phyloP scores from a whole-genome alignment of 192 early-diverging fungal species.

The Jimgerdemannia lactiflua region DNA sequence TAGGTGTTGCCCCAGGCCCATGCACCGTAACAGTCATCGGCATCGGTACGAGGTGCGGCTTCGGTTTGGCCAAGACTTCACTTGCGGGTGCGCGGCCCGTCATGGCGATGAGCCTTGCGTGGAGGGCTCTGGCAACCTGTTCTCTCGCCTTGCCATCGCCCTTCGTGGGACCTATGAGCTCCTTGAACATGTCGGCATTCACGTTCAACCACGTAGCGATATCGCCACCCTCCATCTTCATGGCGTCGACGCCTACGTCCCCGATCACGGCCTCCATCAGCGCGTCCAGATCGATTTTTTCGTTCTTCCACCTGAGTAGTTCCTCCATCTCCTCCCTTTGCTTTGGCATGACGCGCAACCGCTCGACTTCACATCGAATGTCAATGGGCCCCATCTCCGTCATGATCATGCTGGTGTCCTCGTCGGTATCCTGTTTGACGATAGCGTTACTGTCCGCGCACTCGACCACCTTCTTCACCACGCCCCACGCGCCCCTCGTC shows the following conservation, averaged over 20 bases:
- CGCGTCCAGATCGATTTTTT: constrained; percentile 16
- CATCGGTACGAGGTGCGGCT: no score
- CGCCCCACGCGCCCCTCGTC: no score
- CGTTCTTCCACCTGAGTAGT: constrained; percentile 5
- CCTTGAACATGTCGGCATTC: neutral
- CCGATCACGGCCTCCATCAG: neutral
- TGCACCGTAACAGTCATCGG: no score
- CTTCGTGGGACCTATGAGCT: neutral
- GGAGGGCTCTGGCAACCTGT: neutral
- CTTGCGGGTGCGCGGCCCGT: no score
- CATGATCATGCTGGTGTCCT: no score
- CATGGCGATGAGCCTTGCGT: constrained; percentile 2
- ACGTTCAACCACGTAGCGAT: neutral
- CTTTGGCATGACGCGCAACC: neutral
- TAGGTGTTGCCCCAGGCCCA: no score
- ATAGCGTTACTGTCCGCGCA: no score
- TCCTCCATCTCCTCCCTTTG: constrained; percentile 1
- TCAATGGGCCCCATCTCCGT: constrained; percentile 14
- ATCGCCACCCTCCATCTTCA: neutral
- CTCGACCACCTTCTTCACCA: no score
- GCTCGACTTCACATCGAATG: constrained; percentile 6
- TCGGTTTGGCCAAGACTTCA: no score
- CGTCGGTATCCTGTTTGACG: no score
- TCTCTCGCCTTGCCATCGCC: no score
- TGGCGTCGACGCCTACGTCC: neutral